Percentiles rank a stretch among this genome's conserved stretches.
Conservation (phyloP, 2,329 filamentous ascomycete species). For the Cryphonectria radicalis region DNA sequence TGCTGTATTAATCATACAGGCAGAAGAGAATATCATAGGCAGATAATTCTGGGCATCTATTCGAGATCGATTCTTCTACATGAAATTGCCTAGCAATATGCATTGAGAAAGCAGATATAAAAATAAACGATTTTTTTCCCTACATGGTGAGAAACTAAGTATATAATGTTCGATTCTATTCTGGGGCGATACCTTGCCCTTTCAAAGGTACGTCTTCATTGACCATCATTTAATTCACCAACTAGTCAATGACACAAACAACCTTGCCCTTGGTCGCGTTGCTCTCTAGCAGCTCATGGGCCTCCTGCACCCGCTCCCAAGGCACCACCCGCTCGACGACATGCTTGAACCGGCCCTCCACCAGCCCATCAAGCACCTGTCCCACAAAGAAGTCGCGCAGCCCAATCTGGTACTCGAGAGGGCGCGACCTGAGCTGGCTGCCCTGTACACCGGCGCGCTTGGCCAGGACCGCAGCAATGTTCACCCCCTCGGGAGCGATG, state of each 20-base stretch:
- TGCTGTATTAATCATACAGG: background rate
- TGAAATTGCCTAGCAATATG: too few species aligned
- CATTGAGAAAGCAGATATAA: background rate
- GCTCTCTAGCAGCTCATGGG: conserved; percentile 8
- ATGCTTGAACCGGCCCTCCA: background rate
- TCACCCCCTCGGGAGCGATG: background rate
- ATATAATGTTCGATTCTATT: too few species aligned
- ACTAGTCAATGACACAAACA: background rate
- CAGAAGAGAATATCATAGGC: too few species aligned
- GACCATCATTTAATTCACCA: background rate
- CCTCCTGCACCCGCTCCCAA: conserved; percentile 9
- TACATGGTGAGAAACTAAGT: too few species aligned
- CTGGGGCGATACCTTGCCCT: too few species aligned
- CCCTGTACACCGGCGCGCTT: background rate
- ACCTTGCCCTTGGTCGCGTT: conserved; percentile 14
- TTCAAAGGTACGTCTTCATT: background rate
- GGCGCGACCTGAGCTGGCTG: background rate
- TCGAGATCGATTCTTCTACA: background rate
- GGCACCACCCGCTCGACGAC: conserved; percentile 7
- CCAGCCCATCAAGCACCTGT: background rate
- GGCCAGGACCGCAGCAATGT: background rate
- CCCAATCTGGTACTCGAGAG: background rate
- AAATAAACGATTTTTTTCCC: background rate
- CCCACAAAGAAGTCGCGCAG: conserved; percentile 4
- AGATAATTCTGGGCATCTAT: too few species aligned